phyloP scores from a whole-genome alignment of 2,329 filamentous ascomycete species.

The Phyllachora maydis region DNA sequence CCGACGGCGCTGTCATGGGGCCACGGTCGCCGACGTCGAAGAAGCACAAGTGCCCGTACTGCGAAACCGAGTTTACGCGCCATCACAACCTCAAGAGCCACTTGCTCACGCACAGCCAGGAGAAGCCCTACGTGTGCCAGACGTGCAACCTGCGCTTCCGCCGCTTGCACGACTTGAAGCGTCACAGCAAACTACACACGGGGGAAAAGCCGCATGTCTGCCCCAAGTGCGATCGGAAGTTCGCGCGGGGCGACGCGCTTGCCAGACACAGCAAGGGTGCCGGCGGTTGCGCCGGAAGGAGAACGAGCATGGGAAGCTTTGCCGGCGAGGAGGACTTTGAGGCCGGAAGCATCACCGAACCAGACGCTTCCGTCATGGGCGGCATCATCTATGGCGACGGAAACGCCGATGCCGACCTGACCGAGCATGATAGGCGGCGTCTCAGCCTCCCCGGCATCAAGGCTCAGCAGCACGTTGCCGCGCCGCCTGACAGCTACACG shows the following conservation, averaged over 20 bases:
- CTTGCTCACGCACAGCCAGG: constrained; percentile 89
- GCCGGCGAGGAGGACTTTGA: constrained; percentile 57
- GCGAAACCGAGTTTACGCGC: constrained; percentile 86
- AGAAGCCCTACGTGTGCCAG: constrained; percentile 89
- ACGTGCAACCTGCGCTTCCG: constrained; percentile 89
- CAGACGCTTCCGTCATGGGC: constrained; percentile 37
- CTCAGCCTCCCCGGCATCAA: constrained; percentile 59
- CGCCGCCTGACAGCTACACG: constrained; percentile 25
- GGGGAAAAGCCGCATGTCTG: constrained; percentile 92
- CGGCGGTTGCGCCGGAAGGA: constrained; percentile 80
- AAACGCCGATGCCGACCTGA: constrained; percentile 35
- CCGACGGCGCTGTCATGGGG: constrained; percentile 18
- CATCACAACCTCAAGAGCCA: constrained; percentile 98
- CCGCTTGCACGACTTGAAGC: constrained; percentile 82
- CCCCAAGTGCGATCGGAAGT: constrained; percentile 82
- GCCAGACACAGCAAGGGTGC: constrained; percentile 91
- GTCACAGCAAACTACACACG: constrained; percentile 90
- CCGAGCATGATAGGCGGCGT: constrained; percentile 37
- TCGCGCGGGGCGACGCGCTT: constrained; percentile 85
- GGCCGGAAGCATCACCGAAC: constrained; percentile 22
- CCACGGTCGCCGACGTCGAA: constrained; percentile 56
- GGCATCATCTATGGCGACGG: constrained; percentile 34
- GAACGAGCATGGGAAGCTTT: constrained; percentile 70
- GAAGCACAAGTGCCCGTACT: constrained; percentile 93
- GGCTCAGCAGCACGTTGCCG: constrained; percentile 41